Evolutionary conservation across 116 monocot species (phyloP).

Genomic region (Dioscorea cayenensis): DNA sequence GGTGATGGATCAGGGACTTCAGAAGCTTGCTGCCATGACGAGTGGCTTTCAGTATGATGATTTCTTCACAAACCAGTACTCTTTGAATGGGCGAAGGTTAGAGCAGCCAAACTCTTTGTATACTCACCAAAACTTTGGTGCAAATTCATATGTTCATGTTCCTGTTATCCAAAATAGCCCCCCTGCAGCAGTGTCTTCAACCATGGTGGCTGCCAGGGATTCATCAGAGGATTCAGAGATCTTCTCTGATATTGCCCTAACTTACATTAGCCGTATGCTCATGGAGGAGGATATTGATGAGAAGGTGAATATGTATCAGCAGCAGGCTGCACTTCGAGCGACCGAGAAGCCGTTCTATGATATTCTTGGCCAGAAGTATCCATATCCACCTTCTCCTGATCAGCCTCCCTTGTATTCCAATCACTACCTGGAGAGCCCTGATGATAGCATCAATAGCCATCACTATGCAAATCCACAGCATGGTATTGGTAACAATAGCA

Average conservation of each 20-base stretch:
- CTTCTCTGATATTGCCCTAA: slow-evolving; percentile 57
- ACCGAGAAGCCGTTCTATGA: slow-evolving; percentile 81
- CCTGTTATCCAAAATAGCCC: neutral
- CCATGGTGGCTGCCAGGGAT: neutral
- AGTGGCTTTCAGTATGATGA: slow-evolving; percentile 14
- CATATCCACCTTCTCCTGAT: slow-evolving; percentile 34
- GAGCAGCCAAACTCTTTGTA: neutral
- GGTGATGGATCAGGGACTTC: slow-evolving; percentile 25
- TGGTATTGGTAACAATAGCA: neutral
- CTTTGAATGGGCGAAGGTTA: neutral
- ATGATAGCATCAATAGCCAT: slow-evolving; percentile 10
- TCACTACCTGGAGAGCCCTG: slow-evolving; percentile 22
- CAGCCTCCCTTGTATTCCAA: slow-evolving; percentile 18
- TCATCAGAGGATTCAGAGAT: slow-evolving; percentile 37
- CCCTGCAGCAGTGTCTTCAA: neutral
- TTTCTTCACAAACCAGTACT: neutral
- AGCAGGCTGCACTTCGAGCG: slow-evolving; percentile 44
- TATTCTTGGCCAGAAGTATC: slow-evolving; percentile 45
- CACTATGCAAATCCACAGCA: slow-evolving; percentile 3
- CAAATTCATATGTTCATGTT: neutral
- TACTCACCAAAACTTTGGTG: neutral
- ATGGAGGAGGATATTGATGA: slow-evolving; percentile 84
- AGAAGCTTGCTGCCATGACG: slow-evolving; percentile 16
- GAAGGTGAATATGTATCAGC: slow-evolving; percentile 37
- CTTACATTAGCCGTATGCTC: slow-evolving; percentile 67